Evolutionary conservation across 768 basidiomycete species (phyloP).

Genomic region (Pleurotus platypus): DNA sequence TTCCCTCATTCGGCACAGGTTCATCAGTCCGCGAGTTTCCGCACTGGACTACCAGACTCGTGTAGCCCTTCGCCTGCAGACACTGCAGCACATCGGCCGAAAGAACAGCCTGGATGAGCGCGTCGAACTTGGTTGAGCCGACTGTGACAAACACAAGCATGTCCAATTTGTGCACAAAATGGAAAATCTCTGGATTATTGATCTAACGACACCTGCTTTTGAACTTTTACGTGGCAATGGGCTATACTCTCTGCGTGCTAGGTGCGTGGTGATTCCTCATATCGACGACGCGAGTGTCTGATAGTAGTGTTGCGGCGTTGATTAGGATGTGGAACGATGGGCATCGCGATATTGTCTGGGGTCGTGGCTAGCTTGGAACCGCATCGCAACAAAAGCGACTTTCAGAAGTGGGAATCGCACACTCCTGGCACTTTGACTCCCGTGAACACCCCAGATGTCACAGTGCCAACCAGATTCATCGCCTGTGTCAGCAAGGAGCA

Average conservation of each 20-base stretch:
- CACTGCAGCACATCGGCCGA: conserved; percentile 53
- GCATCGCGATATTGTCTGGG: conserved; percentile 90
- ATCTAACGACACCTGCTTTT: too few species aligned
- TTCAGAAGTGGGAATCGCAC: conserved; percentile 62
- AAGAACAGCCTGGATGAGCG: conserved; percentile 59
- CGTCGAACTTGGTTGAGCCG: conserved; percentile 85
- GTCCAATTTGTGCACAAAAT: not conserved
- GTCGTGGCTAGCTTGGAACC: conserved; percentile 79
- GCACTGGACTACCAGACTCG: conserved; percentile 67
- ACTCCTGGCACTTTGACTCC: conserved; percentile 77
- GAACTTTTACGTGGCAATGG: conserved; percentile 46
- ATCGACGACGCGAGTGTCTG: not conserved
- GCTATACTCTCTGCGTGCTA: conserved; percentile 88
- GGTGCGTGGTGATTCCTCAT: conserved; percentile 37
- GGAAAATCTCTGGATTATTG: not conserved
- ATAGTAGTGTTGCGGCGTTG: conserved; percentile 15
- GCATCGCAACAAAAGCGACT: conserved; percentile 21
- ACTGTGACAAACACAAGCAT: conserved; percentile 77
- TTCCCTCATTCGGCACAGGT: conserved; percentile 7
- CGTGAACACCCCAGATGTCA: conserved; percentile 54
- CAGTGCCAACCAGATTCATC: conserved; percentile 75
- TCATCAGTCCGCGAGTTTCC: conserved; percentile 61
- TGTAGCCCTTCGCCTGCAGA: conserved; percentile 55
- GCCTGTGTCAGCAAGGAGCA: conserved; percentile 84
- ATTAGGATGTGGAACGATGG: conserved; percentile 96